These are phyloP conservation scores for Carex littledalei DNA, from an alignment of 176 grass and related monocot genomes.

Conservation along the genomic window DNA sequence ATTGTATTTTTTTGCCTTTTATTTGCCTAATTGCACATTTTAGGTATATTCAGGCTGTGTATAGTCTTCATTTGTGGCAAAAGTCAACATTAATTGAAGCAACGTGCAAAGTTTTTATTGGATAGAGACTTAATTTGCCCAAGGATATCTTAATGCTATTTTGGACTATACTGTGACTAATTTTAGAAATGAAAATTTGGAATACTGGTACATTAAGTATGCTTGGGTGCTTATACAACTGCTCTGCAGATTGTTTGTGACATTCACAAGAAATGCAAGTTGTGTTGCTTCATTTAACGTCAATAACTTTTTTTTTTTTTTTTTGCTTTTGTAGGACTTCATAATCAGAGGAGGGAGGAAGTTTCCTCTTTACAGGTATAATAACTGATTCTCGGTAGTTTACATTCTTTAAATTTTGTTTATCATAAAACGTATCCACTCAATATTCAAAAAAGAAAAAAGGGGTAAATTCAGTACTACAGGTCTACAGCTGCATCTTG, in stretches of 20 bases:
- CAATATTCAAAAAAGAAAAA: background rate
- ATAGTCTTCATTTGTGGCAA: background rate
- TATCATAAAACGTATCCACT: constrained; percentile 4
- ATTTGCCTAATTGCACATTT: background rate
- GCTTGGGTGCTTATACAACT: background rate
- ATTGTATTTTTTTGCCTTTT: background rate
- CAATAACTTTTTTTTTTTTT: background rate
- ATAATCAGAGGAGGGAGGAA: constrained; percentile 80
- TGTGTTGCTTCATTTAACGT: background rate
- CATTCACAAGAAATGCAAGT: background rate
- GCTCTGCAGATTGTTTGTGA: background rate
- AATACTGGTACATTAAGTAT: background rate
- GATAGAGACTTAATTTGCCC: background rate
- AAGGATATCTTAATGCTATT: background rate
- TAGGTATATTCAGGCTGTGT: background rate
- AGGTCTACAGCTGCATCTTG: background rate
- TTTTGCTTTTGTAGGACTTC: constrained; percentile 64
- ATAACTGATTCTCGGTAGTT: background rate
- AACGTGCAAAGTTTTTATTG: background rate
- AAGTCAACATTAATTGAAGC: background rate
- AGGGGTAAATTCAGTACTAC: background rate
- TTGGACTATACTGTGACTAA: background rate
- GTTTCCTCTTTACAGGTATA: constrained; percentile 88
- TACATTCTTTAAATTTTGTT: background rate
- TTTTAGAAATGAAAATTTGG: background rate